Evolutionary conservation across 75 land plant species (phyloP), one percentile per base, ranked within the genome.

Genomic region (Isoetes taiwanensis): DNA sequence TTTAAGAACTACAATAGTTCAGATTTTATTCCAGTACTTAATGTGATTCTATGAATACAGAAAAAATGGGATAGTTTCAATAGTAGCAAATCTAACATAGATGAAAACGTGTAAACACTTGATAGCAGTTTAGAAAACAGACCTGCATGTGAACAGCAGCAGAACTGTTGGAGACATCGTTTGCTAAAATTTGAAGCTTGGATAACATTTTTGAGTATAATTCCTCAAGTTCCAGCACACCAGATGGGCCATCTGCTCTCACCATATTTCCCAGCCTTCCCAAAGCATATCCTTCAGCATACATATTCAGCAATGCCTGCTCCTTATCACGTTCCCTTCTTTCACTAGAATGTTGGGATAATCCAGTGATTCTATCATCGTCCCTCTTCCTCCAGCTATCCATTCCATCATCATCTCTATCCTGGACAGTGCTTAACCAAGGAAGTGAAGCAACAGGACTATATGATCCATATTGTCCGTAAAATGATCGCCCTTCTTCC

Each of bases 171-270:
- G 78, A 83, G 30, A 86, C 97, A 12, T 70, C 69, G 59, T 63
- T 62, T 1, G 85, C 73, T 63, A 86, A 59, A 11, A 34, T 35
- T 30, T 86, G 76, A 5, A 83, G 65, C 71, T 91, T 83, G 14
- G 34, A 46, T 2, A 86, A 70, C 97, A 91, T 91, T n/a, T 59
- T 70, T 30, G 34, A 33, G 61, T 91, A 91, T 57, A 91, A 59
- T 24, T 78, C 78, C 71, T 91, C 97, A 64, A 91, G 52, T 21
- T 77, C 83, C 16, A 58, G 41, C 0, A 75, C 74, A 33, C 48
- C 41, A 70, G 71, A 57, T 54, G 46, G 5, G 43, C 63, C 71
- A 32, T 71, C 76, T 2, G 76, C 25, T 4, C 81, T 74, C 16
- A 78, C 43, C 57, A 86, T 58, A 20, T 39, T 53, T 0, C 57